Conservation (phyloP, 192 early-diverging fungal species). For the Mortierella hygrophila region DNA sequence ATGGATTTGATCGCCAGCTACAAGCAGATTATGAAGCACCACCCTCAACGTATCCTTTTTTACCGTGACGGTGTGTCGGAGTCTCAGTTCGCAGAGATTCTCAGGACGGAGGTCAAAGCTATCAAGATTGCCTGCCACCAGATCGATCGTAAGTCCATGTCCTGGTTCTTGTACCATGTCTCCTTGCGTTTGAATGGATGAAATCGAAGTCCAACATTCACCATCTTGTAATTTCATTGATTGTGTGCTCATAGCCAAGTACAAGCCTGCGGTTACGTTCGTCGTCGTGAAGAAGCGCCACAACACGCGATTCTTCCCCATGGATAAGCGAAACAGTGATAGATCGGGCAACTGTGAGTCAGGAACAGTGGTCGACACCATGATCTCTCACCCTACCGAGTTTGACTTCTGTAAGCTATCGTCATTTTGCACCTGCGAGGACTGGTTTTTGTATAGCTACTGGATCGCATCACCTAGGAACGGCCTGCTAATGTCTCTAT, state of each 20-base stretch:
- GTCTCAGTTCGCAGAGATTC: slow-evolving; percentile 72
- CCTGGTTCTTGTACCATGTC: background rate
- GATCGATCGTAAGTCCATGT: slow-evolving; percentile 20
- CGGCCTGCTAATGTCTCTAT: background rate
- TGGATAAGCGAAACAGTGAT: slow-evolving; percentile 68
- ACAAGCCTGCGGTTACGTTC: slow-evolving; percentile 86
- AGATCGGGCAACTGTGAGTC: slow-evolving; percentile 83
- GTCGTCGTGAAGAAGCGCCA: slow-evolving; percentile 90
- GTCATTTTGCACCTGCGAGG: background rate
- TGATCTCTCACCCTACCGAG: slow-evolving; percentile 79
- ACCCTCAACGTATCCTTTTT: slow-evolving; percentile 82
- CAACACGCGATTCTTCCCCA: slow-evolving; percentile 86
- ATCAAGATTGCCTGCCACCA: slow-evolving; percentile 46
- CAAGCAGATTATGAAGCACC: slow-evolving; percentile 69
- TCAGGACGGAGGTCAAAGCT: slow-evolving; percentile 67
- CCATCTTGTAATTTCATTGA: background rate
- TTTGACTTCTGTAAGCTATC: slow-evolving; percentile 78
- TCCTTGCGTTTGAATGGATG: too few species aligned
- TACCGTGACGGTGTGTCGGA: slow-evolving; percentile 93
- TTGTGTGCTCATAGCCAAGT: slow-evolving; percentile 57
- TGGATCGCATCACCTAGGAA: background rate
- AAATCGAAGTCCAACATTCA: background rate
- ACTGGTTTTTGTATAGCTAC: background rate
- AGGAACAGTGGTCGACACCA: slow-evolving; percentile 82
- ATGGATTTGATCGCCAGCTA: slow-evolving; percentile 72